Base-by-base conservation (phyloP, 2,329 filamentous ascomycete genomes). In the Claviceps fusiformis region DNA sequence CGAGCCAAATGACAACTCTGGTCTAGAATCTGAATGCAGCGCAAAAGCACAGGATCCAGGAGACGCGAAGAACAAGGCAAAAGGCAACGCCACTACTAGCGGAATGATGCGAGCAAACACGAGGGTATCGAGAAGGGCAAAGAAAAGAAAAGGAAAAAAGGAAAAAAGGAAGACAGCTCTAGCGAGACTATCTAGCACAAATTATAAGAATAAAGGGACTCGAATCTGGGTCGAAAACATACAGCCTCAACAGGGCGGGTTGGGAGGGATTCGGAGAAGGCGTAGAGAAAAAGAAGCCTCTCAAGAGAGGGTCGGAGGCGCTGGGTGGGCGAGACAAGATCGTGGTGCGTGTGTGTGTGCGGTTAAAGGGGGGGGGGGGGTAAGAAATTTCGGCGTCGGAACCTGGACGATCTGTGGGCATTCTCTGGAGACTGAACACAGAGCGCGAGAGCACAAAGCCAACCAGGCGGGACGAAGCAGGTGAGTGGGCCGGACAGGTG, bases 311-410 rank as follows among this genome's bases (percentile, higher is more conserved):
- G 50, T 53, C 48, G 47, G 54, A 54, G 53, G 55, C 57, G 58
- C 55, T 57, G 56, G 55, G 58, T 50, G 56, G 56, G 55, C 55
- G 49, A 57, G 55, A 56, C 55, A 54, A 52, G 55, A 57, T 56
- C 56, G 58, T 55, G 56, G 58, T 55, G 54, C 41, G 55, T 15
- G 58, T 50, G 56, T 17, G 50, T 51, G 35, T 43, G 27, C n/a
- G 53, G 53, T 13, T 17, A 41, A 37, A 53, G 52, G 50, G 55
- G 50, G 47, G 55, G 50, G 19, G 27, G 53, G 58, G 58, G 54
- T 48, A 54, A 54, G 59, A 59, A 60, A 60, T 60, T 61, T 61
- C 59, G 56, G 57, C 44, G 57, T 58, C 55, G 53, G 56, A 55
- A 55, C 56, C 51, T 46, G 46, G 48, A 54, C 50, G 35, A 19